These are phyloP conservation scores for Pichia exigua DNA, from an alignment of 805 yeast genomes.

Conservation along the genomic window DNA sequence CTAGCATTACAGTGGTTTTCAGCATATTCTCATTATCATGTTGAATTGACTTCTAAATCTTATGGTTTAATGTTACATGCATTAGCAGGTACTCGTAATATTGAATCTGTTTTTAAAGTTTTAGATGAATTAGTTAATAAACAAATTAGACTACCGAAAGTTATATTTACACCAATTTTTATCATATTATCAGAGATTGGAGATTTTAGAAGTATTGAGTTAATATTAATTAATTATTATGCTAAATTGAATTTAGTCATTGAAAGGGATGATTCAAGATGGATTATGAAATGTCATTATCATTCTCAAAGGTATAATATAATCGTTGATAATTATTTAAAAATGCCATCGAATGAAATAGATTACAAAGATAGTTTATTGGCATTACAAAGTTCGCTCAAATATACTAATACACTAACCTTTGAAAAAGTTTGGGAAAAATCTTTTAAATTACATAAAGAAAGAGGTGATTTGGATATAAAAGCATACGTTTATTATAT, in stretches of 20 bases:
- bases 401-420: constrained; percentile 9
- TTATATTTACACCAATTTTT: constrained; percentile 16
- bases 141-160: constrained; percentile 8
- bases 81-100: constrained; percentile 31
- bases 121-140: constrained; percentile 21
- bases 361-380: constrained; percentile 13
- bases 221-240: constrained; percentile 16
- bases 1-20: constrained; percentile 32
- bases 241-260: constrained; percentile 19
- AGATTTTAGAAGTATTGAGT: constrained; percentile 21
- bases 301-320: constrained; percentile 18
- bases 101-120: constrained; percentile 28
- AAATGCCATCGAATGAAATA: constrained; percentile 4
- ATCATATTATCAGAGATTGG: constrained; percentile 16
- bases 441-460: constrained; percentile 6
- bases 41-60: constrained; percentile 23
- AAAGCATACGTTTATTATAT: constrained; percentile 17
- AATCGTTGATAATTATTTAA: constrained; percentile 15
- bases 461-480: constrained; percentile 8
- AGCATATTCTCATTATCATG: constrained; percentile 26
- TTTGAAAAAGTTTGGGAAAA: constrained; percentile 20
- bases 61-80: constrained; percentile 30
- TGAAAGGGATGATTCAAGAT: constrained; percentile 14
- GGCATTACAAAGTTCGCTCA: constrained; percentile 20
- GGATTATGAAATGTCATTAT: constrained; percentile 21